Evolutionary conservation across 2,329 filamentous ascomycete genomes (phyloP), one percentile per base, ranked within the genome.

Genomic region (Xylaria sp.): DNA sequence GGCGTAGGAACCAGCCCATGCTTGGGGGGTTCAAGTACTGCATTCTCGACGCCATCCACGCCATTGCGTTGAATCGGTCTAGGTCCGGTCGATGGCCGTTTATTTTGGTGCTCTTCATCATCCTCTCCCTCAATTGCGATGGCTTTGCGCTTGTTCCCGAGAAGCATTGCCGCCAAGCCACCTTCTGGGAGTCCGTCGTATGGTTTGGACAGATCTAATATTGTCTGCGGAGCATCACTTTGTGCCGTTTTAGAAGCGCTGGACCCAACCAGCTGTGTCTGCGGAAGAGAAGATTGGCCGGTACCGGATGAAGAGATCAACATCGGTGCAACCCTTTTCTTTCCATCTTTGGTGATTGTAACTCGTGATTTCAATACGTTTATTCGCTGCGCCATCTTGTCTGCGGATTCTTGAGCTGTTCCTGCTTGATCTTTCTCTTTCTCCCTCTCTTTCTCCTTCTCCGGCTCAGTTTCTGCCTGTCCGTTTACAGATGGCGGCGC

Each of bases 311-410:
- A 94, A 0, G 95, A 97, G 7, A 99, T 93, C 13, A 99, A 86
- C 72, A 99, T 85, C 1, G 96, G 96, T 3, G 94, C 93, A 65
- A 99, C 95, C 64, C 96, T 89, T 83, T 99, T 99, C 82, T 96
- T 98, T 37, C 96, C 96, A 73, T 99, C 95, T 79, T 98, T 98
- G 0, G 94, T 97, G 69, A 98, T 91, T 0, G 95, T 98, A 3
- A 98, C 94, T 62, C 96, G 89, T 71, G 95, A 93, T 81, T 98
- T 98, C 72, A 98, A 82, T 75, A 84, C 84, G 71, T 83, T 85
- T 76, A 89, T 85, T 68, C 86, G 82, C 69, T 88, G 84, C 0
- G 84, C 86, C 3, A 83, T 78, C 78, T 89, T 88, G 72, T 88
- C 85, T 0, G 83, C 83, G 9, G 80, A 81, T 72, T 89, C 86